Base-by-base conservation (phyloP, 768 basidiomycete genomes). In the Panus rudis region DNA sequence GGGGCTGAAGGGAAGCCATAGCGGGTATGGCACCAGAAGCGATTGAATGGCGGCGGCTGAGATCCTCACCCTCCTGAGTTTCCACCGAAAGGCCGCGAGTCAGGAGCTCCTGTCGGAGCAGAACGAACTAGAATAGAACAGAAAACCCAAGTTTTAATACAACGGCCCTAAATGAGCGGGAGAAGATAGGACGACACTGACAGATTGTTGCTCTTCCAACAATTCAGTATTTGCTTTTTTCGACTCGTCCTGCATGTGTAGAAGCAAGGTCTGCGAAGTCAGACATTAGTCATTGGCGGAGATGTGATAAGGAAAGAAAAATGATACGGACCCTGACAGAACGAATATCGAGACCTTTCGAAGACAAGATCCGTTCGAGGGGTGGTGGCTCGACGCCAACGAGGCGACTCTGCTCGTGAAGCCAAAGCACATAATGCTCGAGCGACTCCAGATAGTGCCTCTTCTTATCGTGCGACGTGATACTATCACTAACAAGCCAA, bases 391-490 rank as follows among this genome's bases (percentile, higher is more conserved):
- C 54, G 0, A 66, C 60, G 13, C 75, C 74, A 10, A 79, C 56
- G 35, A 75, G 70, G 0, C 63, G 63, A 30, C 83, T 64, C 43
- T 81, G 79, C 22, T 82, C 69, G 48, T 83, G 81, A 10, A 85
- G 65, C 52, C 76, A 84, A 22, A 70, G 55, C 12, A 84, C 74
- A 56, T 85, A 87, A 45, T 81, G 73, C 50, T 87, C 84, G 6
- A 87, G 61, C 50, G 79, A 82, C 51, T 83, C 81, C 19, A 86
- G 69, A 53, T 86, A 85, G 52, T 79, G 72, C 2, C 84, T 65
- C 52, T 85, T 85, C 54, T 85, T 85, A 53, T 86, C 84, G 52
- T 87, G 84, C 5, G 82, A 84, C 3, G 84, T 80, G 43, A 87
- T 84, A n/a, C 70, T 70, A 39, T 85, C 84, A 1, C 81, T 82